Evolutionary conservation across 305 asterid species (phyloP), one percentile per base, ranked within the genome.

Genomic region (Petunia hybrid): DNA sequence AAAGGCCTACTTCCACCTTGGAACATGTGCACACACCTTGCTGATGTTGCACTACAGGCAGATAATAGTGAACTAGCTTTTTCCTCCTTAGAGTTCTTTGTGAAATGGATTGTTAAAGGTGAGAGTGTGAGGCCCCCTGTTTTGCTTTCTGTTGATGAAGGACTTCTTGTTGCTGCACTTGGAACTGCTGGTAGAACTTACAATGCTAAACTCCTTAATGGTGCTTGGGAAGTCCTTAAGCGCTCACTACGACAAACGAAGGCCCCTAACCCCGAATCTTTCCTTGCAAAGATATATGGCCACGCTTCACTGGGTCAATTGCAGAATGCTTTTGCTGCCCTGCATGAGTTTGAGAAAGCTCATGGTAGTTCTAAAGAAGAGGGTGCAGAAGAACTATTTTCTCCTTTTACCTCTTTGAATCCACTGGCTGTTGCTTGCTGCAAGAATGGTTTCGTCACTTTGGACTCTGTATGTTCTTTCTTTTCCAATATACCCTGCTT

Each of bases 141-240:
- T 77, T 65, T 57, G 60, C 87, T 86, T n/a, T 83, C 94, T 51
- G 91, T 84, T 41, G 85, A 87, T 59, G 96, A 93, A 90, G 97
- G 97, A 75, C 79, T 94, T 68, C 80, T 92, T 63, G 84, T 87
- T 73, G 87, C 94, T 85, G 92, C 97, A 73, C 93, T 94, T 74
- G 91, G 89, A 79, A 93, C 97, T 84, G 97, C 97, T 43, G 92
- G 91, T 73, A 91, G 97, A 90, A 93, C 93, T 6, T 90, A 86
- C 87, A 86, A 84, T 84, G 76, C 94, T 77, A 87, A 81, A 81
- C 97, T 94, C 66, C 82, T 94, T 82, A 97, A 91, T 16, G 97
- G 87, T 80, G 85, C 97, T 36, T 94, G 98, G 97, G 91, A 91
- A 77, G 84, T 94, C 78, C 97, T 93, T 56, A 93, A 91, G 92